Base-by-base conservation (phyloP, 768 basidiomycete species). In the Termitomyces sp. region DNA sequence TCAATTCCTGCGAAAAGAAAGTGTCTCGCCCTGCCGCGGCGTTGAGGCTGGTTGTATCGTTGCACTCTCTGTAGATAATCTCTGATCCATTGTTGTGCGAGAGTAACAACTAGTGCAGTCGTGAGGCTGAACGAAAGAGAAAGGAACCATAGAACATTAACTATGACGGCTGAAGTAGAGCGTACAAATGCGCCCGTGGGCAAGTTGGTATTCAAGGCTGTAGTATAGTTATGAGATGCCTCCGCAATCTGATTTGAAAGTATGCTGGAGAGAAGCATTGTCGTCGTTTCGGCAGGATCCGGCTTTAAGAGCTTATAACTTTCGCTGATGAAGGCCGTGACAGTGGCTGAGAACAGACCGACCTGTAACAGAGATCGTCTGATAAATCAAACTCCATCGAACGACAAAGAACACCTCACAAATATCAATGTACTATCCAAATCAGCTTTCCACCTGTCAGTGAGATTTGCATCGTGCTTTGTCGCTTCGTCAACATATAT, bases 261-360 rank as follows among this genome's bases (percentile, higher is more conserved):
- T 19, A 67, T 56, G 12, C 63, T 59, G 1, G 63, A 52, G 30
- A 75, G 61, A 54, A 71, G 64, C 44, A 56, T 61, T 11, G 61
- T 62, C 4, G 66, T 67, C n/a, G 57, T 58, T 5, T 69, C 67
- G 23, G 56, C 54, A 7, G 71, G 62, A 45, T 76, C 63, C 43
- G 66, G 67, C n/a, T 66, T 50, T 6, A 77, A 64, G 30, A 63
- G 57, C 41, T 67, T 63, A 54, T 74, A 70, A 8, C 69, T 71
- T 52, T 73, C 69, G n/a, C 72, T 66, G 11, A 72, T 67, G 52
- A 76, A 77, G 1, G 74, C 66, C 4, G 72, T 73, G 9, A 73
- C 65, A 3, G 68, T 70, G 5, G 75, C 69, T n/a, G 74, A 74
- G 60, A 77, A 77, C 12, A 77, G 64, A 67, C 75, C 75, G 33